Base-by-base conservation (phyloP, 257 asterid species). In the Forsythia suspensa region DNA sequence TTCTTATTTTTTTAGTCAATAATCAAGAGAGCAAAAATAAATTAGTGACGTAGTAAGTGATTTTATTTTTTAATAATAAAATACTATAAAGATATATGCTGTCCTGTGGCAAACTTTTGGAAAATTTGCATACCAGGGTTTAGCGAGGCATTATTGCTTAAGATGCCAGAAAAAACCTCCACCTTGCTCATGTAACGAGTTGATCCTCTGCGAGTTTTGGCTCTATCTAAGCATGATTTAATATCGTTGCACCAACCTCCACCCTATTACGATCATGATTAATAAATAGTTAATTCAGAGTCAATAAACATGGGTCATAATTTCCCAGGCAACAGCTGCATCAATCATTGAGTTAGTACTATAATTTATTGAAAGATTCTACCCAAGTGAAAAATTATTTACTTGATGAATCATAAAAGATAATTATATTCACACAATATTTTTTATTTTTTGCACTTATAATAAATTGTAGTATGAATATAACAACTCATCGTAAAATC, bases 221-320 rank as follows among this genome's bases (percentile, higher is more conserved):
- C 92, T 85, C 98, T 88, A 37, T 91, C 96, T 84, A 84, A 75
- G 81, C 98, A 95, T 21, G 98, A 89, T 72, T 83, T 82, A 63
- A 95, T 77, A 79, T 90, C 96, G 73, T 95, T 93, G 88, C 99
- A 95, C 98, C 99, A 95, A 66, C 99, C 99, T 72, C 99, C 99
- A 65, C 99, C 99, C 99, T 93, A 61, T 44, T 79, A 78, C 20
- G 18, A 9, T 43, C 34, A 75, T 36, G 8, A 70, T n/a, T 39
- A 13, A 21, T 4, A 36, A 36, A 24, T 63, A 63, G 70, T 63
- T 29, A 63, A 63, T 9, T 61, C 68, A 8, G 6, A 39, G 38
- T 21, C 3, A 11, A 0, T 74, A 66, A 24, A 72, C 80, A 51
- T 77, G 70, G 70, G 70, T 37, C 57, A n/a, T 61, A 29, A 63